Conservation (phyloP, 2,329 filamentous ascomycete genomes). For the Chaetomiaceae sp. region DNA sequence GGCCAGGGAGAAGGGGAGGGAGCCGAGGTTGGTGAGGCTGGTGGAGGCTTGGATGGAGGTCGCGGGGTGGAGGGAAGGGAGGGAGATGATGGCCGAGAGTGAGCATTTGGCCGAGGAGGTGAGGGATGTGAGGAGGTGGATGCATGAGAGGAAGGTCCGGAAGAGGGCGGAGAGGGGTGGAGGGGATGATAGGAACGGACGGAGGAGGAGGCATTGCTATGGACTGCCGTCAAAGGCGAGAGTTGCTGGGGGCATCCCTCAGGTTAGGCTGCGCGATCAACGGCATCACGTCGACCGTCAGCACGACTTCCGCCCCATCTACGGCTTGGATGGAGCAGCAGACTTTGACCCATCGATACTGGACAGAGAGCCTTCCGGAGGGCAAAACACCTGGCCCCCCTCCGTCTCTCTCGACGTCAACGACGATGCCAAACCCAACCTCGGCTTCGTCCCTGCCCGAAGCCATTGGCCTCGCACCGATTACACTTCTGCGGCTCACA, state of each 20-base stretch:
- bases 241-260: neutral
- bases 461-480: neutral
- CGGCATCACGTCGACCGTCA: neutral
- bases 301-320: neutral
- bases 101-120: conserved; percentile 12
- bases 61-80: conserved; percentile 20
- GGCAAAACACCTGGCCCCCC: neutral
- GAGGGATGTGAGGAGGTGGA: neutral
- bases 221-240: neutral
- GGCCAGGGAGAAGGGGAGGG: conserved; percentile 32
- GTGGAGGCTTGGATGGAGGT: conserved; percentile 43
- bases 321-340: neutral
- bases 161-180: neutral
- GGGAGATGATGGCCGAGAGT: conserved; percentile 9
- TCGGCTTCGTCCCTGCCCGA: neutral
- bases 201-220: neutral
- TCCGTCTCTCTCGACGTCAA: neutral
- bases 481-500: neutral
- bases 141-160: neutral
- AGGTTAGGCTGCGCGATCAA: neutral
- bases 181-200: neutral
- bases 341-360: neutral
- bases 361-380: too few species aligned
- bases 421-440: neutral
- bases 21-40: conserved; percentile 37